Evolutionary conservation across 148 eudicot species (phyloP), one percentile per base, ranked within the genome.

Genomic region (Beta vulgaris): DNA sequence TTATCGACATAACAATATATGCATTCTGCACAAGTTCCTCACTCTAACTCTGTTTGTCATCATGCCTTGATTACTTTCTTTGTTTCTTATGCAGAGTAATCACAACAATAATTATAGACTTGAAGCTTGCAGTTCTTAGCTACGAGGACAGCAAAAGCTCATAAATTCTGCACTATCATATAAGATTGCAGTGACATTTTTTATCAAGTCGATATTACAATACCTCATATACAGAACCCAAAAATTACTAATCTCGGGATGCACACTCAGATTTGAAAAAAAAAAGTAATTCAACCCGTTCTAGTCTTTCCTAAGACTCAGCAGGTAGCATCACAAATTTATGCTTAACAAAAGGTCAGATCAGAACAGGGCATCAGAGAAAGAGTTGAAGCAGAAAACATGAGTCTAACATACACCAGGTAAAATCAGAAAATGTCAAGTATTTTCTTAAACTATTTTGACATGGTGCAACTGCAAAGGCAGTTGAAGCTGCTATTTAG

Each of bases 131-230:
- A n/a, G n/a, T n/a, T 73, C 65, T 37, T 11, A 6, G 53, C 74
- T 70, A 19, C 12, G 29, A 60, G 49, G n/a, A n/a, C 42, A 76
- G 23, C 74, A 36, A 29, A 77, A 35, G 36, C 67, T 71, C 39
- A 63, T 60, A 43, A 72, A 26, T 21, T 25, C 43, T 71, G 74
- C 48, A 71, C 58, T 37, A 15, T 25, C 43, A 48, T 19, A 69
- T 18, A 28, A n/a, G n/a, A 46, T 4, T 44, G 37, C n/a, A n/a
- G n/a, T n/a, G n/a, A n/a, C n/a, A n/a, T n/a, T n/a, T n/a, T n/a
- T n/a, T n/a, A n/a, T n/a, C n/a, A n/a, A n/a, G n/a, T n/a, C n/a
- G n/a, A n/a, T n/a, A 57, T 57, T 69, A 29, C 59, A 29, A n/a
- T 29, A 21, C 16, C 15, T 2, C 1, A 51, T 32, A 51, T 7